Evolutionary conservation across 78 protist genomes (phyloP).

Genomic region (Pigoraptor vietnamica): DNA sequence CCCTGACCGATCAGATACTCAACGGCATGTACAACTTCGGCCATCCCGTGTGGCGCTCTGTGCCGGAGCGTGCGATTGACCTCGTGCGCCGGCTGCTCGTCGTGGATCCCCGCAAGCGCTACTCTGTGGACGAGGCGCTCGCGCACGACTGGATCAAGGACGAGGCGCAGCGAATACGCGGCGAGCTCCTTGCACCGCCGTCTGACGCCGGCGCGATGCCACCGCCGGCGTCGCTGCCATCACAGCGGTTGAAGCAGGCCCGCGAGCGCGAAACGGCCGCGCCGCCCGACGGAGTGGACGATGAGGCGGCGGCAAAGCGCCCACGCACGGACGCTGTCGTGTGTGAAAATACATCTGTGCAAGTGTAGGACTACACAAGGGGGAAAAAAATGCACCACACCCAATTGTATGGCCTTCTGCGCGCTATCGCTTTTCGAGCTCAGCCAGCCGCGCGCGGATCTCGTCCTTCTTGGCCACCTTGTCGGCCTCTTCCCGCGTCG

Average conservation of each 20-base stretch:
- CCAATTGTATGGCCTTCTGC: not conserved
- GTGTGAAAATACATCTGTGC: not conserved
- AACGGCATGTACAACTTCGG: not conserved
- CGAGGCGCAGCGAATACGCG: not conserved
- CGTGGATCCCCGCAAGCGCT: not conserved
- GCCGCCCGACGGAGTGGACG: too few relatives aligned
- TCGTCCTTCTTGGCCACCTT: not conserved
- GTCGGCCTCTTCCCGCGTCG: not conserved
- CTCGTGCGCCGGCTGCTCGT: not conserved
- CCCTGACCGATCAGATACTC: not conserved
- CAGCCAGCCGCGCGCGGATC: not conserved
- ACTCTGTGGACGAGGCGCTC: not conserved
- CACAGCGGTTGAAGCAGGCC: too few relatives aligned
- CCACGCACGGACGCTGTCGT: too few relatives aligned
- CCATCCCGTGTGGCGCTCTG: not conserved
- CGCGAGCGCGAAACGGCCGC: too few relatives aligned
- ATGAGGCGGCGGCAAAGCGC: too few relatives aligned
- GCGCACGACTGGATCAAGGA: not conserved
- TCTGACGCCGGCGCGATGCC: not conserved
- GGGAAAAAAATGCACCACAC: too few relatives aligned
- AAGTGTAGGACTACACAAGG: not conserved
- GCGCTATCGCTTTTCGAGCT: not conserved
- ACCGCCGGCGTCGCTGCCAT: not conserved
- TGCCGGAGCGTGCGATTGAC: not conserved
- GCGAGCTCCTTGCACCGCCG: not conserved